Conservation (phyloP, 2,329 filamentous ascomycete species). For the Colletotrichum higginsianum region DNA sequence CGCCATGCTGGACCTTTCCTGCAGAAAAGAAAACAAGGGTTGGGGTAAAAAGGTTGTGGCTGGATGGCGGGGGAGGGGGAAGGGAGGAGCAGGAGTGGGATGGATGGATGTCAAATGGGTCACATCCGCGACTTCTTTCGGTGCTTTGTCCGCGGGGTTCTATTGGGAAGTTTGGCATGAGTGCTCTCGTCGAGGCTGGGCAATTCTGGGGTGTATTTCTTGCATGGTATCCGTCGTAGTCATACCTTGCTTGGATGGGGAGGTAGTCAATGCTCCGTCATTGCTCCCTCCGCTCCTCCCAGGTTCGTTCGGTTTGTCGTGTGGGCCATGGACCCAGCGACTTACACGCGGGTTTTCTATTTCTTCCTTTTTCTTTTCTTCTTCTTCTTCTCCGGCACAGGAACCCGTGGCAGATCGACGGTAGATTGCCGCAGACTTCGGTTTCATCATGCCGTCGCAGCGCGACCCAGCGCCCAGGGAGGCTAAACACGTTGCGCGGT, state of each 20-base stretch:
- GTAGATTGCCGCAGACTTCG: background rate
- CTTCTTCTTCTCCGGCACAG: background rate
- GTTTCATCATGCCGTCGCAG: constrained; percentile 7
- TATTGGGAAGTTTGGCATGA: background rate
- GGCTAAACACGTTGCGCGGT: background rate
- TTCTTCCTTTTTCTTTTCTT: background rate
- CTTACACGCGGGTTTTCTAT: background rate
- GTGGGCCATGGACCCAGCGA: background rate
- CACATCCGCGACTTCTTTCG: background rate
- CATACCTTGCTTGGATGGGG: no score
- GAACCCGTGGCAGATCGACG: constrained; percentile 18
- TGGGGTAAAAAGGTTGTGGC: background rate
- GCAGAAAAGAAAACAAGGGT: background rate
- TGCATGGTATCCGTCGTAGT: background rate
- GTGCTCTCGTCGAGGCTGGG: background rate
- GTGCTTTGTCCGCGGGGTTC: background rate
- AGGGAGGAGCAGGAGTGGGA: background rate
- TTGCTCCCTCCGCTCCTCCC: background rate
- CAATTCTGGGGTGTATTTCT: background rate
- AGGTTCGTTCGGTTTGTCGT: background rate
- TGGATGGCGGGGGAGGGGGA: background rate
- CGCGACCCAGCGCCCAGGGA: background rate
- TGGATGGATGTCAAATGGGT: background rate
- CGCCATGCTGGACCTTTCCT: background rate
- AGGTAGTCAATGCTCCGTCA: background rate